phyloP scores from a whole-genome alignment of 768 basidiomycete genomes.

The Lyophyllum shimeji region DNA sequence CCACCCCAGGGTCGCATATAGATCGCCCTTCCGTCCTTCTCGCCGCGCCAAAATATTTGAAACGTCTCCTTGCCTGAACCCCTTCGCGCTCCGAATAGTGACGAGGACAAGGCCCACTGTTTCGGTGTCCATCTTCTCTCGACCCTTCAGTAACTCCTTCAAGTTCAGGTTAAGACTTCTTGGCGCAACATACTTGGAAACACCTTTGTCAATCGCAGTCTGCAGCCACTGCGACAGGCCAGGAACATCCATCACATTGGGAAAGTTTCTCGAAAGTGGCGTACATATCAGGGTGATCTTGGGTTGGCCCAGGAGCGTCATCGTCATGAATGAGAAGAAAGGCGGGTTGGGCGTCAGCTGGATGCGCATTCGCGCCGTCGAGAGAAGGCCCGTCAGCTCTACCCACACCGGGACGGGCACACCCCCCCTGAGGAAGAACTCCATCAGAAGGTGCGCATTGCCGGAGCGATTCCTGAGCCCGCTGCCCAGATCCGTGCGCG shows the following conservation, averaged over 20 bases:
- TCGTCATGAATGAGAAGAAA: conserved; percentile 44
- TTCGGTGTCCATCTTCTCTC: conserved; percentile 62
- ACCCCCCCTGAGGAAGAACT: conserved; percentile 58
- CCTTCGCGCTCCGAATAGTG: conserved; percentile 60
- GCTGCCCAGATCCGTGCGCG: conserved; percentile 40
- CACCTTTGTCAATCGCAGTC: conserved; percentile 60
- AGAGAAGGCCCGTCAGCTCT: conserved; percentile 65
- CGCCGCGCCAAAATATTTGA: conserved; percentile 32
- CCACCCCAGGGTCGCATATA: conserved; percentile 67
- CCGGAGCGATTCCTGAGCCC: conserved; percentile 42
- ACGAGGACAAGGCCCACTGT: conserved; percentile 66
- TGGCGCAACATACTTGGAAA: conserved; percentile 66
- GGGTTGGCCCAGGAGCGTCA: conserved; percentile 74
- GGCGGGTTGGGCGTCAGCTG: conserved; percentile 75
- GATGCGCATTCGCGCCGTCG: conserved; percentile 63
- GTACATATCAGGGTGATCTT: conserved; percentile 62
- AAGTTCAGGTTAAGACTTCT: conserved; percentile 70
- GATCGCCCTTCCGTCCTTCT: conserved; percentile 37
- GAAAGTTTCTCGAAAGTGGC: conserved; percentile 59
- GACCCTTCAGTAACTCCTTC: conserved; percentile 59
- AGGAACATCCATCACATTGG: conserved; percentile 80
- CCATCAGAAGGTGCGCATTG: conserved; percentile 65
- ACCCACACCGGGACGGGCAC: conserved; percentile 66
- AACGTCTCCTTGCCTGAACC: conserved; percentile 41
- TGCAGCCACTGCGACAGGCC: conserved; percentile 69